A percentile compares a stretch with the other conserved stretches of the same genome.
These are phyloP conservation scores for Eustoma russellianum DNA, from an alignment of 257 asterid genomes.

Conservation along the genomic window DNA sequence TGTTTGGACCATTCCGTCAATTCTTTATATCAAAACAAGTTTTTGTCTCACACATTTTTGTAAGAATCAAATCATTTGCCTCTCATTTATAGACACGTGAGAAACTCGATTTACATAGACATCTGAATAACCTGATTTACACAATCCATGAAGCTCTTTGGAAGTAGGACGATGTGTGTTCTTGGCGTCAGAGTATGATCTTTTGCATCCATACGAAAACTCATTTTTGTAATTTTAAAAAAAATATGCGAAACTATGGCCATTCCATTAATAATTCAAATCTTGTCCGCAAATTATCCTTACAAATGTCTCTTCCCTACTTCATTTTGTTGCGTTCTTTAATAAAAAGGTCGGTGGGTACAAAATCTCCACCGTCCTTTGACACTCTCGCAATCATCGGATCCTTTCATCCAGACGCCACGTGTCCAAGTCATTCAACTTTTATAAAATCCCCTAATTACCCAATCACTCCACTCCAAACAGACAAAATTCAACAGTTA, in stretches of 20 bases:
- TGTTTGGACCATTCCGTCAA: no score
- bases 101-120: no score
- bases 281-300: not conserved
- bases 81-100: no score
- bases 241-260: not conserved
- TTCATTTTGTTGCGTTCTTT: not conserved
- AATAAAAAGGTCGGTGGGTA: slow-evolving; percentile 6
- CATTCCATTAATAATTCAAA: not conserved
- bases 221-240: no score
- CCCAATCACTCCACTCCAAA: not conserved
- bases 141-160: no score
- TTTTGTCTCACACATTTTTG: no score
- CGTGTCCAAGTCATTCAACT: slow-evolving; percentile 36
- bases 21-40: no score
- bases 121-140: no score
- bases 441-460: slow-evolving; percentile 5
- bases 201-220: no score
- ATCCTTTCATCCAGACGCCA: slow-evolving; percentile 32
- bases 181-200: no score
- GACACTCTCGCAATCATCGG: slow-evolving; percentile 45
- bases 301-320: not conserved
- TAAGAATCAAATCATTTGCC: no score
- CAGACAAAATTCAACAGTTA: slow-evolving; percentile 6
- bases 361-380: slow-evolving; percentile 20
- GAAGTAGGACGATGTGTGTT: no score